phyloP scores from a whole-genome alignment of 768 basidiomycete species.

The Rhodotorula taiwanensis region DNA sequence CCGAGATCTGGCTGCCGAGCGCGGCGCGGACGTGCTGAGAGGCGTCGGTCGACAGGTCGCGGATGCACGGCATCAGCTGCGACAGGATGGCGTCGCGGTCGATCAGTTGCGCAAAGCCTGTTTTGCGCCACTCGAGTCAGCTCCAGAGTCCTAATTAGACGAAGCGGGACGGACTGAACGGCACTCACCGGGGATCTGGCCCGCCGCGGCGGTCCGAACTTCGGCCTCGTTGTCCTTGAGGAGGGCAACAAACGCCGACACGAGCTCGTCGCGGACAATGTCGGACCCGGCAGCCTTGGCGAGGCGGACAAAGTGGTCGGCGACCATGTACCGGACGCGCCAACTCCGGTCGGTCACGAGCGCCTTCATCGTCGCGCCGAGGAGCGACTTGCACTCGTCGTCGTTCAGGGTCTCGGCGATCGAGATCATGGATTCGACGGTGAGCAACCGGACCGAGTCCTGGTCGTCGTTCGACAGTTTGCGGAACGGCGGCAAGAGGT shows the following conservation, averaged over 20 bases:
- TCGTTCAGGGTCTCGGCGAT: conserved; percentile 78
- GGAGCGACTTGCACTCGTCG: conserved; percentile 81
- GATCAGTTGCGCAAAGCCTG: conserved; percentile 88
- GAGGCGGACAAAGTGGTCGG: conserved; percentile 94
- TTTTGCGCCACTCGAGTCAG: conserved; percentile 2
- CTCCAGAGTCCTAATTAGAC: background rate
- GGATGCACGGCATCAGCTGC: conserved; percentile 87
- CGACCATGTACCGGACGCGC: conserved; percentile 98
- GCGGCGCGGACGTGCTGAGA: conserved; percentile 98
- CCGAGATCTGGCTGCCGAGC: conserved; percentile 89
- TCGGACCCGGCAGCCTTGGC: conserved; percentile 84
- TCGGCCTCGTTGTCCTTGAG: conserved; percentile 98
- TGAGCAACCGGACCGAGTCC: conserved; percentile 90
- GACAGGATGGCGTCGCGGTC: conserved; percentile 90
- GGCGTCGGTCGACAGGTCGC: conserved; percentile 82
- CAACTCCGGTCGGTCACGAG: conserved; percentile 94
- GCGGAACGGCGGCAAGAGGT: conserved; percentile 85
- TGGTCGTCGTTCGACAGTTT: conserved; percentile 93
- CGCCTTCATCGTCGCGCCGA: conserved; percentile 77
- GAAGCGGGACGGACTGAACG: background rate
- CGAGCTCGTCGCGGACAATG: conserved; percentile 86
- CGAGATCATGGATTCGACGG: conserved; percentile 89
- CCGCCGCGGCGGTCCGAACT: conserved; percentile 89
- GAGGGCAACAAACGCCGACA: conserved; percentile 82
- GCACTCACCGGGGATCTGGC: conserved; percentile 81